Base-by-base conservation (phyloP, 2,329 filamentous ascomycete species). In the Teratosphaeria zuluensis region DNA sequence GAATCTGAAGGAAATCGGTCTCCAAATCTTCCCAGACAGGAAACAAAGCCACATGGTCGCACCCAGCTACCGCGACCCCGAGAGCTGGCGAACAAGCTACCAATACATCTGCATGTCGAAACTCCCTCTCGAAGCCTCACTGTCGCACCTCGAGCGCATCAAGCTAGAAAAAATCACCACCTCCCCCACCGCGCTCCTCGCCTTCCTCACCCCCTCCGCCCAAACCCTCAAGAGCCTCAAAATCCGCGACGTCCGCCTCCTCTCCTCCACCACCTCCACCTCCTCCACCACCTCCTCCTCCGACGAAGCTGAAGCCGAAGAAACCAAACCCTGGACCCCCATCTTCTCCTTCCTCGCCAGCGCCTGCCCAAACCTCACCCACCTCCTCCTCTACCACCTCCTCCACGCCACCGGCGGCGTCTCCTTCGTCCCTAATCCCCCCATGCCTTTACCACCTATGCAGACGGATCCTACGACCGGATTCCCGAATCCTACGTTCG, bases 141-240 rank as follows among this genome's bases (percentile, higher is more conserved):
- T 71, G 5, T 48, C 53, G 6, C 48, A 63, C 19, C 62, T 53
- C 8, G 28, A 48, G 46, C 63, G 69, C 1, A 30, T 71, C 32
- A 71, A 71, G 53, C 63, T 71, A 0, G 69, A 71, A 51, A 69
- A 67, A 55, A 53, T 70, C 42, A 64, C 61, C n/a, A 63, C 67
- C 3, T 62, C 63, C 8, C 58, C 67, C 7, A 8, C 48, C 2
- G 64, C 56, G 0, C 59, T 71, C 16, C 54, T 63, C 28, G 54
- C 57, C 6, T 63, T 70, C 33, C 60, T 70, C 3, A 28, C 21
- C 6, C 66, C 69, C 5, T 64, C 60, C 6, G 55, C 60, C 4
- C 1, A 32, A 2, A 54, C 52, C 8, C 61, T 70, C 1, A 65
- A 59, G 19, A 70, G 68, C 58, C 58, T 71, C 33, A 71, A 71